Evolutionary conservation across 805 yeast genomes (phyloP), one percentile per base, ranked within the genome.

Genomic region (Sungouiozyma intestinalis): DNA sequence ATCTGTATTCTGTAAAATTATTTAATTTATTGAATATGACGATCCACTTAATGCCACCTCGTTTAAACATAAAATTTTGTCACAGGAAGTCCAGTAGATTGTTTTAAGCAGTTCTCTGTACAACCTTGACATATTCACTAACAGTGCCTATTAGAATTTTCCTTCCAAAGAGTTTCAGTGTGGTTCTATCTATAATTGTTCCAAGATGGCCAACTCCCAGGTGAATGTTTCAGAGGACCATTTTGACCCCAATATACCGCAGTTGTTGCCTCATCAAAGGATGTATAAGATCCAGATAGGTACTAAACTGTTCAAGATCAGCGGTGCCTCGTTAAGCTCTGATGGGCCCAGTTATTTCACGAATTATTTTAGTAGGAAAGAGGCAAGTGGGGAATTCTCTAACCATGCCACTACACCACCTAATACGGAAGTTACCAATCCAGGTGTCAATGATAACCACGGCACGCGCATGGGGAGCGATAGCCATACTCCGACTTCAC

Each of bases 341-440:
- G 96, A 87, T 62, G 80, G 81, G 0, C 97, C 97, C 0, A 84
- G 94, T 3, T 86, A 83, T 57, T 88, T 87, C 66, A 85, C 96
- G 2, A 67, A 72, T 20, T 85, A 68, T 63, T 87, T 87, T 57
- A 50, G 40, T 6, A 40, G 36, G 35, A 20, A 27, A 15, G 36
- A 43, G 34, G 4, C 31, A 21, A 39, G 40, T 14, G 33, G 16
- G 7, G 31, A 31, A 9, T 17, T 11, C 11, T 11, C 11, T 24
- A 24, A 24, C 4, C 36, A 32, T 11, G 15, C 15, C 11, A 20
- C 24, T 20, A 15, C 36, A 2, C 35, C 36, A 6, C 14, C 19
- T 14, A 19, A n/a, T 3, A 17, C 21, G 16, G 24, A 27, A 19
- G 14, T 8, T 21, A 32, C 41, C 5, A 36, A 34, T 2, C 6